Evolutionary conservation across 768 basidiomycete species (phyloP), one percentile per base, ranked within the genome.

Genomic region (Hypholoma sublateritium): DNA sequence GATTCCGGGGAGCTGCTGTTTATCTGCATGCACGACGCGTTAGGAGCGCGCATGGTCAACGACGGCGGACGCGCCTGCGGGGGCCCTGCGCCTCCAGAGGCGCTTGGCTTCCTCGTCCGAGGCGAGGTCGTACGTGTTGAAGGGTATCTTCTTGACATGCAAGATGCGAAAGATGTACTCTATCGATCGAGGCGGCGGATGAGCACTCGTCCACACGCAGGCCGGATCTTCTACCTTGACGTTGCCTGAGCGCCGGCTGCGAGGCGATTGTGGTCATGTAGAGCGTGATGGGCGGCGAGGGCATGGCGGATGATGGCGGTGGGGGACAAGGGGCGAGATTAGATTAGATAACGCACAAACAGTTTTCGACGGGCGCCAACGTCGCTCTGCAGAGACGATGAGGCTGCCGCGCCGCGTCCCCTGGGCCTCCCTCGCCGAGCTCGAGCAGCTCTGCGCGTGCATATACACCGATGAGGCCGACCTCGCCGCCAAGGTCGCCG

Each of bases 251-350:
- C 50, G 82, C 80, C 1, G 89, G 84, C 66, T 92, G 88, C 47
- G 89, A 90, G 2, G 87, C 88, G 60, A 94, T 93, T 14, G 93
- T 94, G n/a, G 93, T 94, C 53, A 93, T 80, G 69, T 91, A 93
- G 39, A 90, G 67, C 64, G 89, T 84, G 57, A 94, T 87, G 7
- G 92, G 92, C 5, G 92, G 92, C n/a, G 91, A 83, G 52, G 86
- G 79, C 88, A 90, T 91, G 41, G 45, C 55, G 47, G 51, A 39
- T n/a, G 39, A 2, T 19, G 39, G 35, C 21, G 50, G 54, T 11
- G 6, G 37, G 13, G 36, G 37, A 53, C 44, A 44, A 22, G 45
- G 34, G 16, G 6, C 22, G 41, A 49, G 44, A 56, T 56, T 48
- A 50, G 39, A 56, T 56, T 52, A 49, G 34, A 50, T 59, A 50